Evolutionary conservation across 2,329 filamentous ascomycete species (phyloP).

Genomic region (Hymenoscyphus albidus): DNA sequence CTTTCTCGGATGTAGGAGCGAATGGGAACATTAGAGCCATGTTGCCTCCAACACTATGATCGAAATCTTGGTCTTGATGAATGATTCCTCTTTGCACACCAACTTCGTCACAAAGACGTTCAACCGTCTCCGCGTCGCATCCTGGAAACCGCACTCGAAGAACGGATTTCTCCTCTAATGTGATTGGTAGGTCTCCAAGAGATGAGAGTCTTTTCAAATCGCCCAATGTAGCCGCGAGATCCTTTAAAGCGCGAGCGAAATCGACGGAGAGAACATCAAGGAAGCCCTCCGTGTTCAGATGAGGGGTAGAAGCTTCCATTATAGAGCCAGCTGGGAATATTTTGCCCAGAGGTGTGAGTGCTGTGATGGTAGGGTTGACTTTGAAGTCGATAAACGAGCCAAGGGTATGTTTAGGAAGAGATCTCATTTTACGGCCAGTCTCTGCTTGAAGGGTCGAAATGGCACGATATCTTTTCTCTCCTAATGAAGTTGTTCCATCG

Average conservation of each 20-base stretch:
- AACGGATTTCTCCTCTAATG: constrained; percentile 58
- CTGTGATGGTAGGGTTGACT: constrained; percentile 84
- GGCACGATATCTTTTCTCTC: constrained; percentile 74
- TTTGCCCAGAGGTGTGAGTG: constrained; percentile 67
- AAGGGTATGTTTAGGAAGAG: constrained; percentile 51
- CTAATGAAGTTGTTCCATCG: constrained; percentile 69
- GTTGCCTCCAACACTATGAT: constrained; percentile 60
- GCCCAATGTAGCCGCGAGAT: constrained; percentile 72
- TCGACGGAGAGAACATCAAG: constrained; percentile 82
- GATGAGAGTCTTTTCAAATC: constrained; percentile 75
- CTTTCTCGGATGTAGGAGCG: constrained; percentile 58
- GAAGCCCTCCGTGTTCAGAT: constrained; percentile 77
- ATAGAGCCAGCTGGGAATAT: constrained; percentile 45
- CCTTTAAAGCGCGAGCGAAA: constrained; percentile 81
- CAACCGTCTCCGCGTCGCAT: constrained; percentile 78
- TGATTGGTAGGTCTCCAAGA: constrained; percentile 80
- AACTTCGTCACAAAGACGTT: constrained; percentile 79
- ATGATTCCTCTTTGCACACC: constrained; percentile 78
- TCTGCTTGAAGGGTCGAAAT: constrained; percentile 74
- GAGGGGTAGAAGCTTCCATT: constrained; percentile 47
- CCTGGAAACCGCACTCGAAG: constrained; percentile 84
- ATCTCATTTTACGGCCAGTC: constrained; percentile 62
- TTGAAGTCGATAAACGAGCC: constrained; percentile 88
- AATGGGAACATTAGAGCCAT: constrained; percentile 84
- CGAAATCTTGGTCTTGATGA: constrained; percentile 72